A percentile compares a stretch with the other conserved stretches of the same genome.
phyloP scores from a whole-genome alignment of 139 green algal genomes.

The Picochlorum sp. region DNA sequence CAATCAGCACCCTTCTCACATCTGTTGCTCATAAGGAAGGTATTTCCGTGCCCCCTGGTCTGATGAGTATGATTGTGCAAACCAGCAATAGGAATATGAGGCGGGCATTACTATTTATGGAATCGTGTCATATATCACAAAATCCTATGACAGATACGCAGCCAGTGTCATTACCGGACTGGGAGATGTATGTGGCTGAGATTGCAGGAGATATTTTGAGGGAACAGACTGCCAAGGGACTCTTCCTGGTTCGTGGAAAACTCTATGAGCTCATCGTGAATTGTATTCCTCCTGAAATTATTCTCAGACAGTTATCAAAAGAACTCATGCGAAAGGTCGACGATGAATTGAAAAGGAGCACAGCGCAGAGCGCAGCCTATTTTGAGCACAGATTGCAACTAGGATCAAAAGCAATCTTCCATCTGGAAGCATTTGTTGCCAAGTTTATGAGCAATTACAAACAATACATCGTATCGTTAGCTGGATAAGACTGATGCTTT shows the following conservation, averaged over 20 bases:
- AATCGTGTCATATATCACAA: conserved; percentile 57
- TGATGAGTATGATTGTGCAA: conserved; percentile 56
- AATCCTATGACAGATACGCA: conserved; percentile 59
- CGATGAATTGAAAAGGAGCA: conserved; percentile 74
- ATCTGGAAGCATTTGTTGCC: conserved; percentile 95
- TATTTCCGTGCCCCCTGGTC: conserved; percentile 49
- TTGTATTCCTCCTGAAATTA: conserved; percentile 85
- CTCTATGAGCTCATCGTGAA: conserved; percentile 96
- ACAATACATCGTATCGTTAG: conserved; percentile 39
- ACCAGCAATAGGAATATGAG: conserved; percentile 71
- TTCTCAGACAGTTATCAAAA: conserved; percentile 49
- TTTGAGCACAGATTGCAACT: conserved; percentile 87
- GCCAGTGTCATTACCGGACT: conserved; percentile 64
- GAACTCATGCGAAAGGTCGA: conserved; percentile 86
- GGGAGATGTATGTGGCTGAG: conserved; percentile 87
- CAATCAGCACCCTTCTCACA: conserved; percentile 57
- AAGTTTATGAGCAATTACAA: conserved; percentile 93
- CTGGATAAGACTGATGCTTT: background rate
- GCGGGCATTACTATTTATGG: conserved; percentile 81
- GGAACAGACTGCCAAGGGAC: conserved; percentile 82
- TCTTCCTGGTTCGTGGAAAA: conserved; percentile 77
- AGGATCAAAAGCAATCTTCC: conserved; percentile 91
- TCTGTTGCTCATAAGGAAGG: conserved; percentile 67
- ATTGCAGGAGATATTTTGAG: conserved; percentile 72
- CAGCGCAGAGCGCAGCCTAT: conserved; percentile 43